Conservation (phyloP, 371 early-diverging fungal genomes). For the Actinomortierella ambigua region DNA sequence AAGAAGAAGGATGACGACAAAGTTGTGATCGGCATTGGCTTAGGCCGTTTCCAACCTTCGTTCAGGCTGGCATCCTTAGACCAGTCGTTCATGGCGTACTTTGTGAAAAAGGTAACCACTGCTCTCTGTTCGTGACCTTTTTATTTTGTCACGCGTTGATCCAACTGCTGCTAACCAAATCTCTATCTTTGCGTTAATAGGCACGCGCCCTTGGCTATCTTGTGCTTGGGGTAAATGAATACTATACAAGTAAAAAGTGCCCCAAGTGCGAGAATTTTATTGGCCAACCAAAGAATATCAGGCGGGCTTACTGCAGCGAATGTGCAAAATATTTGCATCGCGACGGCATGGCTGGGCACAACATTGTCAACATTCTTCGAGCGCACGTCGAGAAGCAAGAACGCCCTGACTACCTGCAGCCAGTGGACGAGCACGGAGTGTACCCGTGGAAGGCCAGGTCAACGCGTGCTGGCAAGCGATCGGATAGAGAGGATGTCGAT, state of each 20-base stretch:
- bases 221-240: conserved; percentile 1
- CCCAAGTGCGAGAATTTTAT: conserved; percentile 3
- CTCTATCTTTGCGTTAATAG: neutral
- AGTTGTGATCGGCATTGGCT: conserved; percentile 11
- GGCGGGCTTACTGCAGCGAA: neutral
- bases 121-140: too few species aligned
- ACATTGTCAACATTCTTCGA: conserved; percentile 8
- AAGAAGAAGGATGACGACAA: neutral
- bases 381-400: conserved; percentile 10
- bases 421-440: conserved; percentile 1
- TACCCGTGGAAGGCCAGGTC: conserved; percentile 16
- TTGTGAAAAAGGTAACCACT: too few species aligned
- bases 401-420: conserved; percentile 18
- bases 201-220: neutral
- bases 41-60: conserved; percentile 3
- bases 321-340: conserved; percentile 1
- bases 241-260: conserved; percentile 6
- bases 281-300: conserved; percentile 1
- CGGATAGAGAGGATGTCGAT: too few species aligned
- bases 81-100: conserved; percentile 1
- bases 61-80: conserved; percentile 5
- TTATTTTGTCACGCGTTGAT: too few species aligned
- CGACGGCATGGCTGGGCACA: conserved; percentile 20
- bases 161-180: too few species aligned
- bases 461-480: too few species aligned